A percentile compares a stretch with the other conserved stretches of the same genome.
Conservation (phyloP, 805 yeast species). For the Wickerhamomyces chaumierensis region DNA sequence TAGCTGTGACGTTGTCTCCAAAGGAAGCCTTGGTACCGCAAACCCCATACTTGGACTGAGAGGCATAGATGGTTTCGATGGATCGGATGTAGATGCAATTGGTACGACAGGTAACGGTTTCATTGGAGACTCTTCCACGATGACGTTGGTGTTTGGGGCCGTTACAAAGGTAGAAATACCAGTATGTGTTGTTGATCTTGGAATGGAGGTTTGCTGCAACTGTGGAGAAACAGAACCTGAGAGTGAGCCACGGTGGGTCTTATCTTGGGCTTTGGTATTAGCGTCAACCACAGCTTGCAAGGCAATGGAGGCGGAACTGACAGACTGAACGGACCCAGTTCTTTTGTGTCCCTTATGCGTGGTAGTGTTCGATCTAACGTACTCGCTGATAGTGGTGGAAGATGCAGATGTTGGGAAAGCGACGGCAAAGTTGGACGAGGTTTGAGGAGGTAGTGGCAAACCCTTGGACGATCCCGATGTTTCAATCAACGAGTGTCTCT, state of each 20-base stretch:
- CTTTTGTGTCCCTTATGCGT: slow-evolving; percentile 22
- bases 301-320: slow-evolving; percentile 53
- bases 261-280: slow-evolving; percentile 20
- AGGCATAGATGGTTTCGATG: background rate
- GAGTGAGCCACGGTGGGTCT: slow-evolving; percentile 14
- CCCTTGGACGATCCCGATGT: slow-evolving; percentile 34
- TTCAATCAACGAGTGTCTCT: slow-evolving; percentile 33
- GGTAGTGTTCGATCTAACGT: slow-evolving; percentile 10
- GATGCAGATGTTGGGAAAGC: slow-evolving; percentile 32
- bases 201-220: slow-evolving; percentile 9
- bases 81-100: background rate
- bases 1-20: slow-evolving; percentile 6
- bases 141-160: slow-evolving; percentile 7
- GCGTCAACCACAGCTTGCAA: slow-evolving; percentile 68
- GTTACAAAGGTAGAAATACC: slow-evolving; percentile 13
- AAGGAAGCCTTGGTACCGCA: slow-evolving; percentile 16
- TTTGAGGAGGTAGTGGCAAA: slow-evolving; percentile 57
- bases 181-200: slow-evolving; percentile 26
- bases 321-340: slow-evolving; percentile 26
- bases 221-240: slow-evolving; percentile 10
- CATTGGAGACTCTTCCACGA: slow-evolving; percentile 17
- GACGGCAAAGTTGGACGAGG: slow-evolving; percentile 50
- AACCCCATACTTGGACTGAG: slow-evolving; percentile 2
- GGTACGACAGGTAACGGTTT: slow-evolving; percentile 5
- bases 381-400: slow-evolving; percentile 18